Base-by-base conservation (phyloP, 768 basidiomycete genomes). In the Grammothele lineata region DNA sequence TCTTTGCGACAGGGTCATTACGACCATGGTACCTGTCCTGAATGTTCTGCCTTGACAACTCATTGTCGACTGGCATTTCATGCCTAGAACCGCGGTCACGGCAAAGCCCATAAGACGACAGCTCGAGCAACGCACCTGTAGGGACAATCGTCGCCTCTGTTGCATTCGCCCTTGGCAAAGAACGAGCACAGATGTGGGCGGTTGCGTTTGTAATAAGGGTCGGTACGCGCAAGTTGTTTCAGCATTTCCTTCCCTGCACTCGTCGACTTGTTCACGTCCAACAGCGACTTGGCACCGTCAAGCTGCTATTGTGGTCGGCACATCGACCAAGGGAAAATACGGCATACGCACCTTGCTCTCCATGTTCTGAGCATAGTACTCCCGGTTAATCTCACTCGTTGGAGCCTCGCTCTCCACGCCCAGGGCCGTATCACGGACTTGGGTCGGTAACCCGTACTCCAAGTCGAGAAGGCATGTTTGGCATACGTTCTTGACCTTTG, bases 181-280 rank as follows among this genome's bases (percentile, higher is more conserved):
- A 98, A 98, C 2, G 89, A 91, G 65, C 96, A 99, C 12, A 96
- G 62, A 55, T 97, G 88, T 37, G 96, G 92, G 45, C 87, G 72
- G 68, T 98, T 99, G 47, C 95, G 84, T 67, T 97, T 96, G 72
- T 98, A 98, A 65, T 92, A 92, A 0, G 96, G 96, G 59, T 98
- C 95, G 24, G 89, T 90, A 55, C 95, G 80, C 19, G 96, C 96
- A 10, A 99, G 70, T 54, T 88, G 81, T 68, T 98, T 97, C 45
- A 99, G 70, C 90, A 98, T 94, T 60, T 99, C 96, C 65, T 94
- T 92, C 21, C 92, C 93, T 3, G 89, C 90, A 18, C 85, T 81
- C 21, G 76, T 77, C 7, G 89, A 76, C 19, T 79, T 74, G 26
- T 73, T 73, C 6, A 83, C 72, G 43, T 75, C 80, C 46, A 85